A percentile compares a stretch with the other conserved stretches of the same genome.
These are phyloP conservation scores for Myriosclerotinia duriaeana DNA, from an alignment of 2,329 filamentous ascomycete species.

Conservation along the genomic window DNA sequence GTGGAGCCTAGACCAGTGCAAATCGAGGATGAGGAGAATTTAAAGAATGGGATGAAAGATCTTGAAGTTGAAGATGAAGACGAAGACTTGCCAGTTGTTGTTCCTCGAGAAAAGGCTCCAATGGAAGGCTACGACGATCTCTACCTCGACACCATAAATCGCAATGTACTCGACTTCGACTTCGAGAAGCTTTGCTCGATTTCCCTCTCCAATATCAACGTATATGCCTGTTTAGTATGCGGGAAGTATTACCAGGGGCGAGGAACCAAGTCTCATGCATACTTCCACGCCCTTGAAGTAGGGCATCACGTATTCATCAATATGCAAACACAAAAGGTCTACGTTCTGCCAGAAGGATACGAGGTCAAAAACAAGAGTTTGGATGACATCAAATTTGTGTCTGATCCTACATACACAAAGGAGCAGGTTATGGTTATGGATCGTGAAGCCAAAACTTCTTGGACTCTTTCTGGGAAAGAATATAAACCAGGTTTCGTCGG, in stretches of 20 bases:
- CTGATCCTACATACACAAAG: constrained; percentile 82
- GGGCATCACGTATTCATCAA: constrained; percentile 98
- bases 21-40: constrained; percentile 31
- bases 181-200: constrained; percentile 98
- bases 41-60: constrained; percentile 36
- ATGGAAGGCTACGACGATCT: constrained; percentile 90
- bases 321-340: constrained; percentile 88
- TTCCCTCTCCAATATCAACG: constrained; percentile 95
- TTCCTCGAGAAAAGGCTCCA: constrained; percentile 70
- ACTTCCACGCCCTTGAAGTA: constrained; percentile 94
- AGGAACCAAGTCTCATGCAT: constrained; percentile 91
- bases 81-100: constrained; percentile 43
- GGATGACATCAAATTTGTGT: constrained; percentile 97
- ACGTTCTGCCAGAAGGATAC: constrained; percentile 92
- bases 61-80: constrained; percentile 41
- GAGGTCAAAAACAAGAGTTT: constrained; percentile 92
- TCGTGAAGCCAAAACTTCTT: constrained; percentile 59
- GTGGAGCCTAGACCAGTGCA: constrained; percentile 14
- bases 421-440: constrained; percentile 80
- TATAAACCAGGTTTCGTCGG: constrained; percentile 95
- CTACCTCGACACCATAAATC: constrained; percentile 96
- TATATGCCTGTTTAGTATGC: constrained; percentile 95
- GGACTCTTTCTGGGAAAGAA: constrained; percentile 77
- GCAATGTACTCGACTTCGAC: constrained; percentile 91
- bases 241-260: constrained; percentile 97